Base-by-base conservation (phyloP, 306 rosid species). In the Amphicarpaea edgeworthii region DNA sequence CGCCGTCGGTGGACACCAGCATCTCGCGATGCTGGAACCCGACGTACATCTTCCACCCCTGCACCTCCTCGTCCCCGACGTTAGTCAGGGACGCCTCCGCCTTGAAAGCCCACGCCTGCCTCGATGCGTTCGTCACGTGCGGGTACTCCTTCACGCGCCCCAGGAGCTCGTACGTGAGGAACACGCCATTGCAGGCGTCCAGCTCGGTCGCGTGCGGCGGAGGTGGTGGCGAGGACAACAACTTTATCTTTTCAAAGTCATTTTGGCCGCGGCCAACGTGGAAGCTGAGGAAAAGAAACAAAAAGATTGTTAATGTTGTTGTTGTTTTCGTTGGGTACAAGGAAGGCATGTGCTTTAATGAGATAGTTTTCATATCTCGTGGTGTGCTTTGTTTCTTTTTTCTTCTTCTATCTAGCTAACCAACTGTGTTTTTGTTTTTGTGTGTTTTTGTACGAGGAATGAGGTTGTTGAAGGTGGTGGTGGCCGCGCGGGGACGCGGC, bases 91-190 rank as follows among this genome's bases (percentile, higher is more conserved):
- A 2, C 0, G 85, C 96, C 41, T 83, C 82, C 0, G 99, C 80
- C 81, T 83, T 88, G 64, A 95, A 95, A 19, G 96, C 88, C 97
- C 97, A 95, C 0, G 99, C 78, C 72, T 95, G 99, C 0, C 91
- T 93, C 15, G 96, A 55, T 32, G 76, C 76, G 72, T 90, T 92
- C 38, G 86, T 92, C 77, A 84, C 57, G 37, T 58, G 87, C 0
- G 99, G 99, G 7, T 34, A 78, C 58, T 79, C 89, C 80, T 88
- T 95, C 74, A 58, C 82, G 0, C 96, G 72, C 0, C 79, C 66
- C 0, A 28, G 2, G 37, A 95, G 84, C 3, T 53, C 66, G 81
- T 95, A 95, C 1, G 92, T 70, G 61, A 95, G 37, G 78, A 90
- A 95, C 12, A 95, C 83, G 2, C 97, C 97, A 6, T 92, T 74